Evolutionary conservation across 192 early-diverging fungal species (phyloP).

Genomic region (Coemansia sp.): DNA sequence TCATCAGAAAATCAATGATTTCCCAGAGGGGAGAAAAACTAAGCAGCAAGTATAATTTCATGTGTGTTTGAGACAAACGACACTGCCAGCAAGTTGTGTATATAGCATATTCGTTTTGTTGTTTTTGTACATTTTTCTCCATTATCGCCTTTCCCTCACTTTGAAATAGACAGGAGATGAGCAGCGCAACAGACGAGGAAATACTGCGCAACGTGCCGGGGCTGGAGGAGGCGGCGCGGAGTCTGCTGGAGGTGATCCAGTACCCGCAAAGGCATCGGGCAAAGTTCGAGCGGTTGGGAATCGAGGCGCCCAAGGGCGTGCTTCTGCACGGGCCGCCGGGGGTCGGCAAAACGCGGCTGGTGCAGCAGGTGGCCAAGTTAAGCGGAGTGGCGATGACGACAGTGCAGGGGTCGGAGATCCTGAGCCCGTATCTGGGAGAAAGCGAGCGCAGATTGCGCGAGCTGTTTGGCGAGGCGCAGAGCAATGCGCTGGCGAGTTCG

Average conservation of each 20-base stretch:
- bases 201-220: constrained; percentile 57
- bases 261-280: constrained; percentile 71
- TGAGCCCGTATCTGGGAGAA: constrained; percentile 82
- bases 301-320: constrained; percentile 85
- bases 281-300: constrained; percentile 62
- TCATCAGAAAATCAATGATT: no score
- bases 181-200: neutral
- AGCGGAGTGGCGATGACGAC: constrained; percentile 70
- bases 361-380: constrained; percentile 63
- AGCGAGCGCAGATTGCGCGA: constrained; percentile 76
- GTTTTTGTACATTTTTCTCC: no score
- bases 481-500: constrained; percentile 22
- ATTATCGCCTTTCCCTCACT: no score
- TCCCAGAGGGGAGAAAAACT: no score
- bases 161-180: no score
- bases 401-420: constrained; percentile 81
- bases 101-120: no score
- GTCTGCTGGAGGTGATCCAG: constrained; percentile 74
- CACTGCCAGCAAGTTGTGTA: no score
- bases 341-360: constrained; percentile 91
- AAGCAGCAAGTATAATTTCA: no score
- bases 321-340: constrained; percentile 93
- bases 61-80: no score
- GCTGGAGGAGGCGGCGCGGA: constrained; percentile 70
- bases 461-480: constrained; percentile 70